Percentiles rank a stretch among this genome's conserved stretches.
phyloP scores from a whole-genome alignment of 2,329 filamentous ascomycete genomes.

The Geosmithia flava region DNA sequence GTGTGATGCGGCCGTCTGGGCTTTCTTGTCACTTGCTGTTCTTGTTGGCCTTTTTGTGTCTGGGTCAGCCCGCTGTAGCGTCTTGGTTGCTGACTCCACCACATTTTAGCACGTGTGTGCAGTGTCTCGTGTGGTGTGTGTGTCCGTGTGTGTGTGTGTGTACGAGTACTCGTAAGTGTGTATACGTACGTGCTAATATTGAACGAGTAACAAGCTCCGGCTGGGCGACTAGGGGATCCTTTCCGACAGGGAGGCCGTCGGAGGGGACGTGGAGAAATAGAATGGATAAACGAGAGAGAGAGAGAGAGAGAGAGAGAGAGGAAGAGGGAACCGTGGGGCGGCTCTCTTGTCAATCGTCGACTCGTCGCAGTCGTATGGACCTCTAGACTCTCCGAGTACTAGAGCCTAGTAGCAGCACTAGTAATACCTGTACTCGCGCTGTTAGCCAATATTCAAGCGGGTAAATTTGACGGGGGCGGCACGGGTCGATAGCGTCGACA shows the following conservation, averaged over 20 bases:
- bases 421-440: neutral
- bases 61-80: neutral
- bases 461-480: neutral
- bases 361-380: too few relatives aligned
- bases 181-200: neutral
- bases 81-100: neutral
- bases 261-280: too few relatives aligned
- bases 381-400: slow-evolving; percentile 3
- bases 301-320: slow-evolving; percentile 3
- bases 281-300: slow-evolving; percentile 1
- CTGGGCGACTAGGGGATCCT: too few relatives aligned
- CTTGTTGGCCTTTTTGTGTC: neutral
- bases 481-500: neutral
- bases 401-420: slow-evolving; percentile 3
- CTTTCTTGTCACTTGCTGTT: neutral
- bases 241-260: too few relatives aligned
- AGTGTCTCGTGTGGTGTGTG: neutral
- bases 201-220: neutral
- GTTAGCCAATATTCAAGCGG: neutral
- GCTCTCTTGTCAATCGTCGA: too few relatives aligned
- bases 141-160: neutral
- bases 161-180: neutral
- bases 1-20: neutral
- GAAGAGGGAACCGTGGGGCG: slow-evolving; percentile 2
- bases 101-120: too few relatives aligned